Evolutionary conservation across 2,329 filamentous ascomycete species (phyloP), one percentile per base, ranked within the genome.

Genomic region (Fusarium anguioides): DNA sequence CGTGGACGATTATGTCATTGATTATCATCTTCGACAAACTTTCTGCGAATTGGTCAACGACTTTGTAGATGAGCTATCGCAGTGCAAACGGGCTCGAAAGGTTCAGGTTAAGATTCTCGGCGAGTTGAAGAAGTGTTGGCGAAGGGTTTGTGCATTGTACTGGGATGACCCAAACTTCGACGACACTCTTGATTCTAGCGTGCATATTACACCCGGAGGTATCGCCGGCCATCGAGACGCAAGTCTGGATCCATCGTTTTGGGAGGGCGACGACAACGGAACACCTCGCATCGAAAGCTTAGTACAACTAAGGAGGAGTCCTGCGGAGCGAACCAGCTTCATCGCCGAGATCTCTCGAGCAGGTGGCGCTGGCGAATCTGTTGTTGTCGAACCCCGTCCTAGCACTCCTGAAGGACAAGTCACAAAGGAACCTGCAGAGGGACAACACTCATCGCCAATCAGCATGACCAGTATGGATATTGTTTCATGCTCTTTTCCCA

Each of bases 51-150:
- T 94, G 10, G 84, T 97, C 59, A 97, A 98, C 76, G 81, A 84
- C 47, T 84, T 90, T 42, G 84, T 87, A 6, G 81, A 84, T 17
- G 87, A 89, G 60, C 74, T 89, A 10, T 81, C 81, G 1, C 77
- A 81, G 39, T 80, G 84, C 18, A 71, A 75, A 3, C 73, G 75
- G 33, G 79, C 77, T 21, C 78, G 80, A 15, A 87, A 86, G 66
- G 84, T 86, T 4, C 86, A 86, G 48, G 70, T 97, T 60, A 97
- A 97, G 78, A 97, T 98, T 68, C 84, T 99, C 33, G 89, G 91
- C 27, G 96, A 99, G 78, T 82, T 99, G 64, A 99, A 99, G 78
- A 96, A 97, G 76, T 98, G 96, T 76, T 99, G 96, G 96, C 90
- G 94, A 76, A 87, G 94, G 49, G 92, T 96, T 20, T 98, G 94